phyloP scores from a whole-genome alignment of 805 yeast genomes.

The Kodamaea hsintzibuensis region DNA sequence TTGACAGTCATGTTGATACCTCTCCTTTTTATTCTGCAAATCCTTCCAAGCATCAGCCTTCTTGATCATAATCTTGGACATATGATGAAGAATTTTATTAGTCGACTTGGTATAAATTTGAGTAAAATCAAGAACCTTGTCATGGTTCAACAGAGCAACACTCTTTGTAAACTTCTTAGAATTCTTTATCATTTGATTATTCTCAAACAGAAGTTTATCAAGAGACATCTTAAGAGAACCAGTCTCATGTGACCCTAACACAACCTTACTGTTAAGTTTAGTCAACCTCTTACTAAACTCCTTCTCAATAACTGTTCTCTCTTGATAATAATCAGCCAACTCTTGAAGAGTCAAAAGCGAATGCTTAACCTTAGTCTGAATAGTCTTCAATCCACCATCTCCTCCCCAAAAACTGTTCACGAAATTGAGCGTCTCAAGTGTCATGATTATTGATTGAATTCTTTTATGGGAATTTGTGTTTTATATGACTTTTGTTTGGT shows the following conservation, averaged over 20 bases:
- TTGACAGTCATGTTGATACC: constrained; percentile 58
- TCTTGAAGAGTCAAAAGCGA: constrained; percentile 54
- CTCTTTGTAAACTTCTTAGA: constrained; percentile 56
- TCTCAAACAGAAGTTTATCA: constrained; percentile 58
- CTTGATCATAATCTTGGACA: constrained; percentile 54
- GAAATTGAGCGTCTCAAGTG: constrained; percentile 25
- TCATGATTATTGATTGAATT: not conserved
- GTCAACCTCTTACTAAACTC: constrained; percentile 64
- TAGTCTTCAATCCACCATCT: constrained; percentile 56
- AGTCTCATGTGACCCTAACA: constrained; percentile 56
- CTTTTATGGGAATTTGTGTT: not conserved
- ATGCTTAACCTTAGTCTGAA: constrained; percentile 58
- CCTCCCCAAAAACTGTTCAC: constrained; percentile 63
- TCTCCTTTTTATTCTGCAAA: constrained; percentile 40
- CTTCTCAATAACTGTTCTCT: constrained; percentile 62
- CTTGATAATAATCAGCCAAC: constrained; percentile 35
- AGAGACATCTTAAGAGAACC: constrained; percentile 62
- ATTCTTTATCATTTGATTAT: constrained; percentile 55
- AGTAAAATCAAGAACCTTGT: constrained; percentile 55
- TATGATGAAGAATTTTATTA: constrained; percentile 56
- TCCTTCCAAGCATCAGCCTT: constrained; percentile 39
- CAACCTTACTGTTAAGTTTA: constrained; percentile 46
- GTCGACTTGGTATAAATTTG: constrained; percentile 52
- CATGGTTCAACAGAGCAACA: constrained; percentile 47
- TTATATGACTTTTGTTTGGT: not conserved